These are phyloP conservation scores for Nepenthes mirabilis DNA, from an alignment of 148 eudicot genomes.

Conservation along the genomic window DNA sequence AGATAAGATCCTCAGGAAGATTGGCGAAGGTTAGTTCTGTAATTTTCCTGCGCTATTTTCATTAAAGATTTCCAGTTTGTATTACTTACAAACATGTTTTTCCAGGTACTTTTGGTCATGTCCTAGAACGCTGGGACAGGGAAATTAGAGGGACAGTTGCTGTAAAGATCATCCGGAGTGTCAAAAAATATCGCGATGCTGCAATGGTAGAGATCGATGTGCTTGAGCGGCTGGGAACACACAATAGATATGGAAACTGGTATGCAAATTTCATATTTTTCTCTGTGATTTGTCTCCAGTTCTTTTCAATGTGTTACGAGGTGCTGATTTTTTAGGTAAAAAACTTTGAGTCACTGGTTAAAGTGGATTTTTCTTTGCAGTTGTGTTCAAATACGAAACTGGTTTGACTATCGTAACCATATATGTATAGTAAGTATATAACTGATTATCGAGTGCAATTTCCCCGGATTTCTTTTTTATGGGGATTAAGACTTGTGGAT, in stretches of 20 bases:
- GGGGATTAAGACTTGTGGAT: constrained; percentile 57
- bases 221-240: constrained; percentile 76
- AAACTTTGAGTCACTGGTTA: constrained; percentile 23
- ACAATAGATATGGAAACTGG: constrained; percentile 73
- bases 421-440: constrained; percentile 93
- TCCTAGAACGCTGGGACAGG: constrained; percentile 71
- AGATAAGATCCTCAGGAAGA: constrained; percentile 69
- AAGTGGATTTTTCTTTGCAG: constrained; percentile 68
- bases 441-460: constrained; percentile 31
- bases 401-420: constrained; percentile 99
- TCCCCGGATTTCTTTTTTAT: constrained; percentile 34
- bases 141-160: constrained; percentile 56
- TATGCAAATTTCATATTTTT: constrained; percentile 11
- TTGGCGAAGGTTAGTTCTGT: constrained; percentile 55
- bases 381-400: constrained; percentile 99
- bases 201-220: constrained; percentile 90
- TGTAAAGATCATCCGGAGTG: constrained; percentile 69
- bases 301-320: constrained; percentile 3
- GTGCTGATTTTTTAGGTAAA: constrained; percentile 8
- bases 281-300: neutral
- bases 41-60: neutral
- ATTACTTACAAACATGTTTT: constrained; percentile 3
- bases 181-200: constrained; percentile 92
- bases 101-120: constrained; percentile 73
- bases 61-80: neutral